Base-by-base conservation (phyloP, 225 moss, liverwort and hornwort genomes). In the Lunularia cruciata region DNA sequence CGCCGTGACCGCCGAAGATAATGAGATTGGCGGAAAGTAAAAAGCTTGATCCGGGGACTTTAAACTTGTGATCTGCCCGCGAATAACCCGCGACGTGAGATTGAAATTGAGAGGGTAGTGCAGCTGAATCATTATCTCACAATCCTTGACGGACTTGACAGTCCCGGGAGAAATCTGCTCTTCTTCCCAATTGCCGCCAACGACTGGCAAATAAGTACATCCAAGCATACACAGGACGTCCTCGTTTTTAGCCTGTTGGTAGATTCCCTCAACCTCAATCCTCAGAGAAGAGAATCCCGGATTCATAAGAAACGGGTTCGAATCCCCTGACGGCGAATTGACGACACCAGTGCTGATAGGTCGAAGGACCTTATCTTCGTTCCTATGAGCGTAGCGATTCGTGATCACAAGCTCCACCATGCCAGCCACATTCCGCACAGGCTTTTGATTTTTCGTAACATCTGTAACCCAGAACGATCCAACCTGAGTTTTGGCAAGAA, bases 221-320 rank as follows among this genome's bases (percentile, higher is more conserved):
- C 86, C 86, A 25, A 83, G 79, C 75, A 86, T 60, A 53, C 86
- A 86, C n/a, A 86, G 69, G 15, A 67, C 63, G 23, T 73, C 71
- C 31, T 80, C 79, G 36, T 77, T 70, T 38, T 55, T 65, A 2
- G 75, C 65, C 60, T 74, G 81, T 35, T 75, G 71, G 63, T 72
- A 83, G 28, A 78, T 69, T 14, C 82, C 82, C 34, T 83, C 78
- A 48, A 83, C 68, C 18, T 75, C 72, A 13, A 83, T 75, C 26
- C 11, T 72, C 1, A 83, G 65, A 2, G 49, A 42, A 0, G 78
- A 78, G 4, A 57, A 46, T 45, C 78, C 82, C 37, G 54, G 68
- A 23, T 19, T 13, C 59, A 70, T 64, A n/a, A 1, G n/a, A 43
- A 71, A 60, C 10, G 20, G 13, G 67, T 56, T 38, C 26, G 54